Evolutionary conservation across 2,329 filamentous ascomycete species (phyloP), one percentile per base, ranked within the genome.

Genomic region (Diaporthe capsici): DNA sequence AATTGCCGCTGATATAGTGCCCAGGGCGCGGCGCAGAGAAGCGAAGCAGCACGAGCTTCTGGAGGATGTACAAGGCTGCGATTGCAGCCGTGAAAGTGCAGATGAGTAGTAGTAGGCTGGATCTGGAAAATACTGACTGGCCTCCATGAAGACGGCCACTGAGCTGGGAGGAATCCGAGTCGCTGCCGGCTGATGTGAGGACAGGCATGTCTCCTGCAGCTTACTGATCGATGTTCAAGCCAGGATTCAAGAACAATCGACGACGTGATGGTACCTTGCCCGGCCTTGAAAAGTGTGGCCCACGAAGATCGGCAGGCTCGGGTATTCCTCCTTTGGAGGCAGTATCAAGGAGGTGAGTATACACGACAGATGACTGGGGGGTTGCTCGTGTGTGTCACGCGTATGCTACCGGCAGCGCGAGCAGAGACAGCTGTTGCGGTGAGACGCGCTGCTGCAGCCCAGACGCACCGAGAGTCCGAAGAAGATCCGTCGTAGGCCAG

Each of bases 171-270:
- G 47, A 25, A 42, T 73, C 71, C 71, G 57, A 67, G 31, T 76
- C 44, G 65, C 57, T 76, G 49, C 39, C 57, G 37, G 75, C 49
- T n/a, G 75, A 73, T 39, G 58, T 76, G 42, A 76, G 39, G 65
- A 67, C 65, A 60, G 75, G 75, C 75, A 76, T 76, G 13, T 44
- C 75, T 68, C 55, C 51, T 57, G 67, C 63, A 65, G 70, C 72
- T 53, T 67, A 74, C 51, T 55, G 37, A 25, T 39, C 63, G 57
- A 42, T 31, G 47, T 47, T 17, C 42, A 37, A 37, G 39, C 37
- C 68, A 58, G 34, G 58, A 28, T 17, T 42, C 12, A 31, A 31
- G 44, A 49, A 55, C n/a, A 22, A 47, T 28, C 60, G 22, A 63
- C 60, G 60, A 47, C 25, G 13, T 44, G 57, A 37, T 57, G 44